A percentile compares a stretch with the other conserved stretches of the same genome.
Conservation (phyloP, 139 green algal genomes). For the Limnomonas spitsbergensis region DNA sequence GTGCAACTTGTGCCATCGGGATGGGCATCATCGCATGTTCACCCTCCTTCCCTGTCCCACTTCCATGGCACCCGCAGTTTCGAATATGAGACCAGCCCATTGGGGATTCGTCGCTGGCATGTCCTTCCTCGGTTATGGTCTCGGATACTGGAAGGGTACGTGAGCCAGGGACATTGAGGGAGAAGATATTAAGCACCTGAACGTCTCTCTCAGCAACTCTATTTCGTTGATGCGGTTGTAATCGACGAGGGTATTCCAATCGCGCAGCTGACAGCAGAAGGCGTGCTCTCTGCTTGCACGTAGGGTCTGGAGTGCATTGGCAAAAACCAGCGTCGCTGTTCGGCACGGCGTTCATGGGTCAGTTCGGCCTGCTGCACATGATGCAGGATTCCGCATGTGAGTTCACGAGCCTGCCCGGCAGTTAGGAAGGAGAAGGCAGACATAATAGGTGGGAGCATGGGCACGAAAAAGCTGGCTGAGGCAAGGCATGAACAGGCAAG, state of each 20-base stretch:
- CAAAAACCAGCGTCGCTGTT: slow-evolving; percentile 34
- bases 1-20: no score
- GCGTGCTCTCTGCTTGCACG: neutral
- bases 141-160: slow-evolving; percentile 36
- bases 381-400: slow-evolving; percentile 17
- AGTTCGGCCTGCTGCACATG: slow-evolving; percentile 3
- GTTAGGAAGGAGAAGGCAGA: no score
- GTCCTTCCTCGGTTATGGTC: slow-evolving; percentile 17
- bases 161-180: no score
- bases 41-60: neutral
- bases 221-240: no score
- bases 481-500: no score
- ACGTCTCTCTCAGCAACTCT: no score
- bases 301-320: slow-evolving; percentile 37
- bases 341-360: slow-evolving; percentile 10
- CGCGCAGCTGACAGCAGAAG: neutral
- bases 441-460: no score
- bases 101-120: slow-evolving; percentile 34
- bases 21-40: neutral
- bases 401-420: no score
- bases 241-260: neutral
- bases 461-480: no score
- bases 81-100: slow-evolving; percentile 35
- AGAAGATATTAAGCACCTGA: no score
- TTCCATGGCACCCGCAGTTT: slow-evolving; percentile 21